Percentiles rank a stretch among this genome's conserved stretches.
These are phyloP conservation scores for Pseudomicrostroma phylloplanum DNA, from an alignment of 1,284 basidiomycete genomes.

Conservation along the genomic window DNA sequence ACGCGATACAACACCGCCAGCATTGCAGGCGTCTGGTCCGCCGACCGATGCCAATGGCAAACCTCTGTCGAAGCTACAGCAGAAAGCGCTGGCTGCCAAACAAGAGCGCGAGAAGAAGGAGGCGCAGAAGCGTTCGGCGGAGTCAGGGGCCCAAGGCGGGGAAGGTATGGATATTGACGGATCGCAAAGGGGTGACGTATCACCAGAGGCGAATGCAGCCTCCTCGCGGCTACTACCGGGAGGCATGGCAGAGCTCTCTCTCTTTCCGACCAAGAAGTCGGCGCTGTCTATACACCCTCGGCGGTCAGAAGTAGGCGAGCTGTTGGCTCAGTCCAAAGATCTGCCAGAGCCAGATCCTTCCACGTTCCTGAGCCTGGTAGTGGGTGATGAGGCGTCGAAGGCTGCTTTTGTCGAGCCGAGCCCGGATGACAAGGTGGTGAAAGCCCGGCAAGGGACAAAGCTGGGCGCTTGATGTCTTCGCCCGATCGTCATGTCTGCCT, in stretches of 20 bases:
- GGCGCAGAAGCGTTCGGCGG: neutral
- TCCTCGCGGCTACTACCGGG: conserved; percentile 9
- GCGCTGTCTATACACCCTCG: conserved; percentile 13
- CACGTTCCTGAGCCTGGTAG: neutral
- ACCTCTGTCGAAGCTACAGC: conserved; percentile 57
- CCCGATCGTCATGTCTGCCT: too few relatives aligned
- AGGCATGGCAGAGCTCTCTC: conserved; percentile 19
- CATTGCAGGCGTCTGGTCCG: conserved; percentile 51
- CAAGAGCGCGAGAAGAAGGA: conserved; percentile 6
- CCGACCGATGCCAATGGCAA: conserved; percentile 31
- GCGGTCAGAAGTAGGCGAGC: neutral
- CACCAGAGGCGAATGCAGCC: too few relatives aligned
- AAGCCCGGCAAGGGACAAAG: conserved; percentile 62
- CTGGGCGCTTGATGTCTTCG: too few relatives aligned
- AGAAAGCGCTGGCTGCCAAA: conserved; percentile 50
- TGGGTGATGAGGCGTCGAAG: conserved; percentile 21
- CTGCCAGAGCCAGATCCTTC: neutral
- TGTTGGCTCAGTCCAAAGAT: neutral
- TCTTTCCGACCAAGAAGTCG: conserved; percentile 33
- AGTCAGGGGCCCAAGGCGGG: neutral
- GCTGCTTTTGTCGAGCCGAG: conserved; percentile 69
- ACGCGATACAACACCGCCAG: conserved; percentile 51
- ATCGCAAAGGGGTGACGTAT: neutral
- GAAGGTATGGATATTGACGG: neutral
- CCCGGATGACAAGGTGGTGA: conserved; percentile 74